phyloP scores from a whole-genome alignment of 768 basidiomycete species.

The Trametes gibbosa region DNA sequence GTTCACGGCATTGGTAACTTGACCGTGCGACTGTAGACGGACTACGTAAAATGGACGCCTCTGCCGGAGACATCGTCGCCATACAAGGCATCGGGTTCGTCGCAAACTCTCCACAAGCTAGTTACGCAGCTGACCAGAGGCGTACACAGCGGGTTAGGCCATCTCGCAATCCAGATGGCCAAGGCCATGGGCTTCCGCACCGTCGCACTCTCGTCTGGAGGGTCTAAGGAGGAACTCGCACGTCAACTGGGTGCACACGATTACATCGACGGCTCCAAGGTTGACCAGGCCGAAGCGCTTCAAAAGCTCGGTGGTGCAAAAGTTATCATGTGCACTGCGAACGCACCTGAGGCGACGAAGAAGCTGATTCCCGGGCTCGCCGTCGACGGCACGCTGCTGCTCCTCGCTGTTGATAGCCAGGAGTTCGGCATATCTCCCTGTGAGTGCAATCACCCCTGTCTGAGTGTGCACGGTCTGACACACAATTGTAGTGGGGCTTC shows the following conservation, averaged over 20 bases:
- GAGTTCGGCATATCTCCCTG: neutral
- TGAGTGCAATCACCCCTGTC: neutral
- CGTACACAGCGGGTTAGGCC: conserved; percentile 28
- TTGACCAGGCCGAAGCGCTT: conserved; percentile 30
- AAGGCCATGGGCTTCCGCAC: conserved; percentile 34
- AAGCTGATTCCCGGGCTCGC: conserved; percentile 18
- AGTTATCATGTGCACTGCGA: conserved; percentile 34
- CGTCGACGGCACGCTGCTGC: neutral
- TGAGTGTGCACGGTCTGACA: no score
- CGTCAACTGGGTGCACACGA: conserved; percentile 36
- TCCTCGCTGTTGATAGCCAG: neutral
- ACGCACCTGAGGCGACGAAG: conserved; percentile 14
- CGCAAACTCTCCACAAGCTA: no score
- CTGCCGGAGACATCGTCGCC: conserved; percentile 34
- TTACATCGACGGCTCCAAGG: conserved; percentile 33
- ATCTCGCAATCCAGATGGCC: conserved; percentile 35
- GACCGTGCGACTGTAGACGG: conserved; percentile 13
- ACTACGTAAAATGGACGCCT: conserved; percentile 26
- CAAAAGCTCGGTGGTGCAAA: conserved; percentile 38
- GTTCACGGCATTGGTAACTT: neutral
- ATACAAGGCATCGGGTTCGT: conserved; percentile 36
- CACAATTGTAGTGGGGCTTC: neutral
- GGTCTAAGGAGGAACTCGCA: conserved; percentile 33
- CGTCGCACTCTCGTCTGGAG: conserved; percentile 33
- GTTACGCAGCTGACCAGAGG: neutral